Percentiles rank a stretch among this genome's conserved stretches.
These are phyloP conservation scores for Dendrobium nobile DNA, from an alignment of 106 monocot species.

Conservation along the genomic window DNA sequence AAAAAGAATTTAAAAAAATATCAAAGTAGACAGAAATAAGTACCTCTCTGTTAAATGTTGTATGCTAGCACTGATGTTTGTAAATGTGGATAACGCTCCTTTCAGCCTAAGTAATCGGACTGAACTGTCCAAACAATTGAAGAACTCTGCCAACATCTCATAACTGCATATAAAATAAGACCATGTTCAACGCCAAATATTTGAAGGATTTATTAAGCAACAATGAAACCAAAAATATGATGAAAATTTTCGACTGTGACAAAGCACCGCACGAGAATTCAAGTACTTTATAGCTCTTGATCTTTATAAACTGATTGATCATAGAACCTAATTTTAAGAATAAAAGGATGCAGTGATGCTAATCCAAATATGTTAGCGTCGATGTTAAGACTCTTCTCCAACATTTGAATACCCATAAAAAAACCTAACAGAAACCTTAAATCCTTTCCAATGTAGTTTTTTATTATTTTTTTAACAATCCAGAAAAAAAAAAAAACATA, in stretches of 20 bases:
- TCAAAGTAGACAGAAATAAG: not conserved
- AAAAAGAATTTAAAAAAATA: not conserved
- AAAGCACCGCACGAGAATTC: not conserved
- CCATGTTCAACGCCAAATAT: not conserved
- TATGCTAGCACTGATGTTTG: slow-evolving; percentile 42
- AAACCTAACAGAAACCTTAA: not conserved
- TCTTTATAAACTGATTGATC: not conserved
- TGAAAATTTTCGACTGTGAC: not conserved
- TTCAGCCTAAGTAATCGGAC: slow-evolving; percentile 52
- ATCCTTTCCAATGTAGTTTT: not conserved
- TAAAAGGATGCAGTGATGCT: not conserved
- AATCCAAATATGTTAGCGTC: not conserved
- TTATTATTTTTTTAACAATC: not conserved
- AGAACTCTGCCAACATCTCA: slow-evolving; percentile 53
- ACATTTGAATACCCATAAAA: not conserved
- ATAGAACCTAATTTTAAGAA: not conserved
- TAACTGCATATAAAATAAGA: slow-evolving; percentile 25
- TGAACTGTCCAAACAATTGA: slow-evolving; percentile 54
- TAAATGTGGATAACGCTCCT: slow-evolving; percentile 34
- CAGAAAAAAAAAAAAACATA: too few species aligned
- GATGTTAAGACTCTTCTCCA: not conserved
- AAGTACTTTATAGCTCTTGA: not conserved
- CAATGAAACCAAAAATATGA: not conserved
- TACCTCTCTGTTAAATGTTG: slow-evolving; percentile 50
- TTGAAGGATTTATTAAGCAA: not conserved